phyloP scores from a whole-genome alignment of 202 grass and related monocot genomes.

The Eragrostis tef region DNA sequence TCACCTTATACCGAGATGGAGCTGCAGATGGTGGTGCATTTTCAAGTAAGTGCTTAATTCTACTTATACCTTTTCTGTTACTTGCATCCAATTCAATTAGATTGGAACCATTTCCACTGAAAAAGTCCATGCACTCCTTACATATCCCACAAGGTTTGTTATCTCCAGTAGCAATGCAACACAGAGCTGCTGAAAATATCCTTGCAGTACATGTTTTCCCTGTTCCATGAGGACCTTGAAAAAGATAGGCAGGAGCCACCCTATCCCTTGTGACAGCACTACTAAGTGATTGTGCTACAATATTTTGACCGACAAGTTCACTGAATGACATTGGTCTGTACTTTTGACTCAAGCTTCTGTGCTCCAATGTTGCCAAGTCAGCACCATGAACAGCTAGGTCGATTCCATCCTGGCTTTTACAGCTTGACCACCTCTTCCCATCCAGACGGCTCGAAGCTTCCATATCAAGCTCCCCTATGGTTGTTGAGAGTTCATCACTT shows the following conservation, averaged over 20 bases:
- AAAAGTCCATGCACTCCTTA: constrained; percentile 62
- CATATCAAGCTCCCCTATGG: constrained; percentile 77
- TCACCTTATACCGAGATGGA: constrained; percentile 58
- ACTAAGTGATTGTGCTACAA: constrained; percentile 76
- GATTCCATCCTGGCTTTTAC: constrained; percentile 69
- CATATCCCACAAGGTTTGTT: constrained; percentile 81
- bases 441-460: constrained; percentile 80
- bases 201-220: constrained; percentile 83
- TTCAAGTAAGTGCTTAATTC: constrained; percentile 62
- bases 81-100: constrained; percentile 80
- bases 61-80: constrained; percentile 64
- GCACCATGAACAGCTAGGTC: constrained; percentile 42
- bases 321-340: constrained; percentile 68
- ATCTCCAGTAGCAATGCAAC: constrained; percentile 59
- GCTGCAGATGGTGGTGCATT: constrained; percentile 50
- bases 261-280: constrained; percentile 73
- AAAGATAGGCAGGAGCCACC: constrained; percentile 84
- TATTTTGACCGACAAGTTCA: constrained; percentile 82
- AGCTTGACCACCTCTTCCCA: constrained; percentile 87
- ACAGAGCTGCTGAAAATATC: constrained; percentile 76
- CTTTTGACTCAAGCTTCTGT: constrained; percentile 80
- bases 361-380: constrained; percentile 44
- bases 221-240: constrained; percentile 89
- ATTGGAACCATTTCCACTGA: constrained; percentile 50
- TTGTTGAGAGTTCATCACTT: constrained; percentile 79